A percentile compares a stretch with the other conserved stretches of the same genome.
phyloP scores from a whole-genome alignment of 2,329 filamentous ascomycete species.

The Sclerotinia spermophila region DNA sequence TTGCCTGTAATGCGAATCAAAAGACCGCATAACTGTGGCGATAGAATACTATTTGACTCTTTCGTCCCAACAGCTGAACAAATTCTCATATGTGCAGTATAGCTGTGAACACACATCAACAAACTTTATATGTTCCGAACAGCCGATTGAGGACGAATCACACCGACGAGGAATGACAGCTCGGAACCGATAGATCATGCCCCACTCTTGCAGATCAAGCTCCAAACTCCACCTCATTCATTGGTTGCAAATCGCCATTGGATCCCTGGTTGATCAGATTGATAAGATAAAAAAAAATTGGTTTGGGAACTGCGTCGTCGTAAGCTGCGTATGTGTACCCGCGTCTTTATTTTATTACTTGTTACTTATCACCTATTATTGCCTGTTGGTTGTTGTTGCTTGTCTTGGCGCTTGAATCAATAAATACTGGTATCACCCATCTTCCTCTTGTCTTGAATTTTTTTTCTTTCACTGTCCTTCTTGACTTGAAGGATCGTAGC shows the following conservation, averaged over 20 bases:
- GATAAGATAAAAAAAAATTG: conserved; percentile 15
- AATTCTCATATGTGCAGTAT: background rate
- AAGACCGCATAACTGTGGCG: background rate
- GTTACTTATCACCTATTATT: no score
- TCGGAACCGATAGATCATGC: background rate
- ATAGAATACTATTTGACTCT: background rate
- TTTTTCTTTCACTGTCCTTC: background rate
- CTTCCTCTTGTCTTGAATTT: background rate
- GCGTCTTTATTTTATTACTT: conserved; percentile 5
- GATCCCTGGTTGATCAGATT: conserved; percentile 9
- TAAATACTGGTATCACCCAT: background rate
- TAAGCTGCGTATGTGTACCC: conserved; percentile 12
- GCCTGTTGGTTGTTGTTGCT: background rate
- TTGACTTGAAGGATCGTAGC: background rate
- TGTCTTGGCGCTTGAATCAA: background rate
- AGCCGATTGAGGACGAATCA: background rate
- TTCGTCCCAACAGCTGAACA: background rate
- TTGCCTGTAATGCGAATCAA: background rate
- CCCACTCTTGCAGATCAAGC: background rate
- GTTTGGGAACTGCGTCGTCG: background rate
- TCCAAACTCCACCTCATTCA: background rate
- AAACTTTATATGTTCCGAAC: background rate
- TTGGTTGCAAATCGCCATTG: background rate
- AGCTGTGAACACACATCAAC: background rate
- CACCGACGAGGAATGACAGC: background rate